phyloP scores from a whole-genome alignment of 2,329 filamentous ascomycete genomes.

The Phaeosphaeria sp. region DNA sequence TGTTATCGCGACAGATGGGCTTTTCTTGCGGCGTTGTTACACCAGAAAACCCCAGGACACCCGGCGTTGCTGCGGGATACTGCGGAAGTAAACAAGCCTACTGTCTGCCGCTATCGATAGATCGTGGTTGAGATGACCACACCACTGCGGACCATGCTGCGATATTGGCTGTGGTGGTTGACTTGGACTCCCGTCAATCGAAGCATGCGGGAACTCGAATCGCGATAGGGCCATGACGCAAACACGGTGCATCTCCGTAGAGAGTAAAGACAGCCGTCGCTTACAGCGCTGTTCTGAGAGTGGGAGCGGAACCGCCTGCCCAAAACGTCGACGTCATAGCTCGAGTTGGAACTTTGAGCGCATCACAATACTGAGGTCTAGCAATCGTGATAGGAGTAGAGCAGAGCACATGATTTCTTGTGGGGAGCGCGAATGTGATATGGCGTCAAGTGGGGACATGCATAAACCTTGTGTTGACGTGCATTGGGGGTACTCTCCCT shows the following conservation, averaged over 20 bases:
- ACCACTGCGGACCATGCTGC: slow-evolving; percentile 8
- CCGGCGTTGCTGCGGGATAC: slow-evolving; percentile 14
- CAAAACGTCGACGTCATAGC: slow-evolving; percentile 10
- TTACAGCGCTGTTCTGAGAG: slow-evolving; percentile 8
- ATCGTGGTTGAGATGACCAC: slow-evolving; percentile 7
- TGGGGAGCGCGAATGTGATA: neutral
- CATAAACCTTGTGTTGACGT: neutral
- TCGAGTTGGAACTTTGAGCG: neutral
- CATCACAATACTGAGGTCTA: neutral
- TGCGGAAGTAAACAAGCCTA: slow-evolving; percentile 21
- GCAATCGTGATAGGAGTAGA: neutral
- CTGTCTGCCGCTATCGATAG: slow-evolving; percentile 10
- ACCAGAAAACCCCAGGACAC: neutral
- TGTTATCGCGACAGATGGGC: neutral
- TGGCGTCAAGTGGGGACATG: neutral
- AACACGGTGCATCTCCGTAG: neutral
- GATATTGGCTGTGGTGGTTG: neutral
- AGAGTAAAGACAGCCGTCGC: slow-evolving; percentile 5
- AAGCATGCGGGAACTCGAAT: slow-evolving; percentile 1
- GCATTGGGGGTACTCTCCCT: neutral
- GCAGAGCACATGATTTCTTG: neutral
- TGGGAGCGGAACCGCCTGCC: slow-evolving; percentile 7
- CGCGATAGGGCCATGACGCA: slow-evolving; percentile 5
- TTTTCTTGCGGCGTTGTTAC: neutral
- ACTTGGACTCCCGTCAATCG: neutral